Percentiles rank a stretch among this genome's conserved stretches.
phyloP scores from a whole-genome alignment of 805 yeast genomes.

The Vanderwaltozyma polyspora region DNA sequence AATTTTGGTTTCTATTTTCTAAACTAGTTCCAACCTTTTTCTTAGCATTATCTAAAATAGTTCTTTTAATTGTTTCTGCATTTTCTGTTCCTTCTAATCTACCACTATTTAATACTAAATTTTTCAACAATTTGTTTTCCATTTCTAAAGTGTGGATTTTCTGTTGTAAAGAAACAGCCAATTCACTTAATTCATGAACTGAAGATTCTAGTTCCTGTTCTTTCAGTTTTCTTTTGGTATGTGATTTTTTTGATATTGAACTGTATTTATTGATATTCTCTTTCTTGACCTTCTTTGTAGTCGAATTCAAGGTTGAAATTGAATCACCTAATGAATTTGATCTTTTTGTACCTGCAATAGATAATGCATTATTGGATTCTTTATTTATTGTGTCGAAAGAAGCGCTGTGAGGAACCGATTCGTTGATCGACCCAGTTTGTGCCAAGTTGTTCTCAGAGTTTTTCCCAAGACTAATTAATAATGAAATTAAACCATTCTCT shows the following conservation, averaged over 20 bases:
- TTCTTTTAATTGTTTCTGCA: slow-evolving; percentile 35
- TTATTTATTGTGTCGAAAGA: not conserved
- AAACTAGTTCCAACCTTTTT: not conserved
- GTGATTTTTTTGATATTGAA: slow-evolving; percentile 5
- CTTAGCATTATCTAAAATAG: not conserved
- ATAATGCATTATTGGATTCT: not conserved
- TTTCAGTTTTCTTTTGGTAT: slow-evolving; percentile 67
- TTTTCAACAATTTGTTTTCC: slow-evolving; percentile 82
- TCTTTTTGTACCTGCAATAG: not conserved
- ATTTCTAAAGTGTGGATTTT: slow-evolving; percentile 76
- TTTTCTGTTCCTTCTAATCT: slow-evolving; percentile 42
- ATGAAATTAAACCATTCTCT: not conserved
- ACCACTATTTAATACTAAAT: slow-evolving; percentile 69
- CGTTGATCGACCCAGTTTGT: not conserved
- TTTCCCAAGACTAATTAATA: not conserved
- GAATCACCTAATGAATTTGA: not conserved
- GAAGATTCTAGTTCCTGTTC: slow-evolving; percentile 84
- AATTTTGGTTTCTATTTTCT: too few species aligned
- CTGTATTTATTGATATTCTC: not conserved
- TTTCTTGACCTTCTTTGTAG: not conserved
- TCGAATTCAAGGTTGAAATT: not conserved
- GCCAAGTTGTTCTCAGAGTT: not conserved
- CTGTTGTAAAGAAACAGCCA: slow-evolving; percentile 53
- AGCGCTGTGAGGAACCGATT: not conserved
- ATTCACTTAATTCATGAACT: slow-evolving; percentile 60